Conservation (phyloP, 208 protist genomes). For the Trypanosoma boissoni region DNA sequence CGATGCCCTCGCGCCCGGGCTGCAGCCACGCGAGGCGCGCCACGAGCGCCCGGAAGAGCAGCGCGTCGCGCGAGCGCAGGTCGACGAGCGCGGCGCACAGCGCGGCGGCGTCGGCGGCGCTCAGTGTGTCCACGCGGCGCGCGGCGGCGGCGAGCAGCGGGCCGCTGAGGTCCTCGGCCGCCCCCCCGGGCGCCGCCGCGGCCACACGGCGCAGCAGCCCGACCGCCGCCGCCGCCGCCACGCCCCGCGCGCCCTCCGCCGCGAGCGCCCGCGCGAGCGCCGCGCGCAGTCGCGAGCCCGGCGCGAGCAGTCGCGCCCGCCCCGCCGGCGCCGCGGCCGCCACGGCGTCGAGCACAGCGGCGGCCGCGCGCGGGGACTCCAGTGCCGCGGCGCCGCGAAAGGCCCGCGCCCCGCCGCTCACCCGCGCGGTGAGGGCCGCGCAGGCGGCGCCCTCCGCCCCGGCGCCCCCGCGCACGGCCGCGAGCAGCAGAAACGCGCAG, state of each 20-base stretch:
- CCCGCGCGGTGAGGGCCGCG: not conserved
- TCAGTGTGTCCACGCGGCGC: conserved; percentile 16
- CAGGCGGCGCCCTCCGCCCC: conserved; percentile 11
- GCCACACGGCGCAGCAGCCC: not conserved
- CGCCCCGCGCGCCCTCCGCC: no score
- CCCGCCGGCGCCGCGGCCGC: not conserved
- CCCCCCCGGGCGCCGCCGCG: no score
- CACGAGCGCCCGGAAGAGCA: conserved; percentile 27
- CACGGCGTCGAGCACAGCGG: no score
- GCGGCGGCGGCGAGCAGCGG: conserved; percentile 17
- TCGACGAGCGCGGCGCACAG: conserved; percentile 20
- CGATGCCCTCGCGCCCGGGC: conserved; percentile 8
- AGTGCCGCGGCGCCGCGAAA: conserved; percentile 19
- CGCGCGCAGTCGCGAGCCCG: conserved; percentile 9
- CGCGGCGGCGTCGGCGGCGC: conserved; percentile 1
- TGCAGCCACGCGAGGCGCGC: conserved; percentile 5
- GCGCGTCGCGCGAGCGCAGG: conserved; percentile 20
- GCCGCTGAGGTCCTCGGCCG: no score
- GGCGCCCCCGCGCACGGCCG: conserved; percentile 17
- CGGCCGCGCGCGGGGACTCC: conserved; percentile 24
- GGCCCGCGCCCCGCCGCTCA: conserved; percentile 16
- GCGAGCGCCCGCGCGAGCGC: conserved; percentile 1
- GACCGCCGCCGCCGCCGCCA: not conserved
- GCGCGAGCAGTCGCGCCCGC: conserved; percentile 9
- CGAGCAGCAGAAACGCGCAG: conserved; percentile 17